Percentiles rank a stretch among this genome's conserved stretches.
These are phyloP conservation scores for Gracilaria gracilis DNA, from an alignment of 23 red algal genomes.

Conservation along the genomic window DNA sequence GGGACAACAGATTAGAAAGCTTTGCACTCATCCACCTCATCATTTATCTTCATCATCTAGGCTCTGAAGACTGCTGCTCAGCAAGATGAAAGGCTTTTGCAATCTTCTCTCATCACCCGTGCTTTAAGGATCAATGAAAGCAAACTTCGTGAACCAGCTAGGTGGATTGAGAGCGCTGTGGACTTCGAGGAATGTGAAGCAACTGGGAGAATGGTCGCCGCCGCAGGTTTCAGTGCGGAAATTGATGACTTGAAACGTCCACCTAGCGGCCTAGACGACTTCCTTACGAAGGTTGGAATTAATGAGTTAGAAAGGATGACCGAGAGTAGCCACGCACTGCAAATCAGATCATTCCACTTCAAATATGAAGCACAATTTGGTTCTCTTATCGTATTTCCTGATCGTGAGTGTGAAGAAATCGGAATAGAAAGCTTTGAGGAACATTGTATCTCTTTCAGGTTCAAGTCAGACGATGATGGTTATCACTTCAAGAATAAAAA, in stretches of 20 bases:
- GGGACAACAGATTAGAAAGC: slow-evolving; percentile 55
- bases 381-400: slow-evolving; percentile 50
- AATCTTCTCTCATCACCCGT: slow-evolving; percentile 39
- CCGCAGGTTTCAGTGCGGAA: slow-evolving; percentile 59
- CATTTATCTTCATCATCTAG: slow-evolving; percentile 63
- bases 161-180: slow-evolving; percentile 67
- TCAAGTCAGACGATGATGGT: slow-evolving; percentile 41
- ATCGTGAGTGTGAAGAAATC: slow-evolving; percentile 35
- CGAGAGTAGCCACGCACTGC: neutral
- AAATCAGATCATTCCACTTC: slow-evolving; percentile 26
- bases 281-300: slow-evolving; percentile 52
- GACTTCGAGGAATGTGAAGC: slow-evolving; percentile 65
- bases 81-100: slow-evolving; percentile 15
- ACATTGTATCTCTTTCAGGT: slow-evolving; percentile 51
- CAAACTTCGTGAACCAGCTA: slow-evolving; percentile 34
- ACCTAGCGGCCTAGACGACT: slow-evolving; percentile 56
- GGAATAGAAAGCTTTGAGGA: slow-evolving; percentile 44
- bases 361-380: slow-evolving; percentile 54
- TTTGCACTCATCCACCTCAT: slow-evolving; percentile 40
- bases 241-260: slow-evolving; percentile 59
- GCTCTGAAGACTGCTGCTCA: slow-evolving; percentile 38
- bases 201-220: slow-evolving; percentile 35
- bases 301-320: slow-evolving; percentile 28
- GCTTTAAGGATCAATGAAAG: slow-evolving; percentile 14
- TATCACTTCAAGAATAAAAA: slow-evolving; percentile 69